A percentile compares a stretch with the other conserved stretches of the same genome.
These are phyloP conservation scores for Phaeosphaeriaceae sp. DNA, from an alignment of 2,329 filamentous ascomycete species.

Conservation along the genomic window DNA sequence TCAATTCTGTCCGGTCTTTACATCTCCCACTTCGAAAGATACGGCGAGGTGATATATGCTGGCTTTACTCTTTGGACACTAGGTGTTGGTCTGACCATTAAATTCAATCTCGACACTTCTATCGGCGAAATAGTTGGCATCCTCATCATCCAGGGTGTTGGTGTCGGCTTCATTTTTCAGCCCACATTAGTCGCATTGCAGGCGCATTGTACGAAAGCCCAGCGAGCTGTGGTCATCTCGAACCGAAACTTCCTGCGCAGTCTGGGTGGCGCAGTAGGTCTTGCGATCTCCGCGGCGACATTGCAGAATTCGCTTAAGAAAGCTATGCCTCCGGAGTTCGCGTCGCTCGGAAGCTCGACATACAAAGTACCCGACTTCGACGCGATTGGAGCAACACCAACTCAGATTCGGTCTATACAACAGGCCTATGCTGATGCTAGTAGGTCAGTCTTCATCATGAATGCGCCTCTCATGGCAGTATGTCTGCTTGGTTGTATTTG, in stretches of 20 bases:
- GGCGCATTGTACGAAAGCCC: constrained; percentile 57
- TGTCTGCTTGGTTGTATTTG: constrained; percentile 61
- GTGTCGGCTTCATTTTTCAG: constrained; percentile 61
- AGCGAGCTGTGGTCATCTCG: constrained; percentile 68
- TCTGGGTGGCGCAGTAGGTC: constrained; percentile 64
- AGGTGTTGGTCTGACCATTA: constrained; percentile 60
- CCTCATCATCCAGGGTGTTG: constrained; percentile 55
- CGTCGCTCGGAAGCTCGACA: constrained; percentile 10
- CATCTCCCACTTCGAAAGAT: constrained; percentile 64
- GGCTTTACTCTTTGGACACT: constrained; percentile 58
- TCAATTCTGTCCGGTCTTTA: constrained; percentile 63
- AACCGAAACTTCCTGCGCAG: constrained; percentile 69
- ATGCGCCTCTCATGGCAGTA: constrained; percentile 60
- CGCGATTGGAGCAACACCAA: constrained; percentile 8
- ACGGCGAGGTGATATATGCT: constrained; percentile 54
- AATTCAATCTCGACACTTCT: constrained; percentile 55
- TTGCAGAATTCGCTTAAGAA: constrained; percentile 24
- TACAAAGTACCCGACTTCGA: constrained; percentile 21
- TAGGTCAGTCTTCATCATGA: constrained; percentile 63
- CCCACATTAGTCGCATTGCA: constrained; percentile 64
- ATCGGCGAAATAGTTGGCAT: constrained; percentile 59
- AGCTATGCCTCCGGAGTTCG: constrained; percentile 20
- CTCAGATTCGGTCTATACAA: constrained; percentile 47
- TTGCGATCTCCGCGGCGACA: constrained; percentile 54
- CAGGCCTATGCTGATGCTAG: constrained; percentile 62